These are phyloP conservation scores for Blastobotrys buckinghamii DNA, from an alignment of 1,139 yeast species.

Conservation along the genomic window DNA sequence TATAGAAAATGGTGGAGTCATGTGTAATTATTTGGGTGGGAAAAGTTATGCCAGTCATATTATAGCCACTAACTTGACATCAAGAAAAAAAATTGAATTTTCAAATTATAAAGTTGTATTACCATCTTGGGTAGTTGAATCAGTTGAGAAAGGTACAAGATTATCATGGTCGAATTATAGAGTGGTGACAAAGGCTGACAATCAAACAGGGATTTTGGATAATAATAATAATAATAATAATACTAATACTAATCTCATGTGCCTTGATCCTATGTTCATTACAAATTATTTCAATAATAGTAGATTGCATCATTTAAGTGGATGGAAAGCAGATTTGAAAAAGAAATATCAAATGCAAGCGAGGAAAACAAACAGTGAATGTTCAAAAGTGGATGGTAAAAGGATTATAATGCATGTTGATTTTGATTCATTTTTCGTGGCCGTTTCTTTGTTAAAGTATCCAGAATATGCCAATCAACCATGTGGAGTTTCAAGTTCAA, in stretches of 20 bases:
- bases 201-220: slow-evolving; percentile 29
- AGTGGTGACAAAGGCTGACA: slow-evolving; percentile 22
- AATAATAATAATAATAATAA: slow-evolving; percentile 11
- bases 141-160: slow-evolving; percentile 43
- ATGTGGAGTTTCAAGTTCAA: slow-evolving; percentile 81
- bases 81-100: slow-evolving; percentile 63
- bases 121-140: slow-evolving; percentile 78
- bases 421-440: slow-evolving; percentile 90
- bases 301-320: slow-evolving; percentile 78
- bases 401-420: slow-evolving; percentile 67
- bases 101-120: slow-evolving; percentile 65
- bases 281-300: slow-evolving; percentile 70
- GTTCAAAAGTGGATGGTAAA: background rate
- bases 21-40: slow-evolving; percentile 58
- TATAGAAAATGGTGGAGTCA: slow-evolving; percentile 73
- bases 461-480: slow-evolving; percentile 52
- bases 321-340: slow-evolving; percentile 77
- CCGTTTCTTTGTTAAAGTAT: slow-evolving; percentile 62
- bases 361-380: slow-evolving; percentile 16
- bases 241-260: slow-evolving; percentile 10
- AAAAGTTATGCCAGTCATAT: slow-evolving; percentile 81
- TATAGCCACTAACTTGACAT: slow-evolving; percentile 71
- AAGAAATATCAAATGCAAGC: slow-evolving; percentile 45
- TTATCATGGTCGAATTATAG: slow-evolving; percentile 67
- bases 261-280: slow-evolving; percentile 63